Evolutionary conservation across 164 flowering plant genomes (phyloP), one percentile per base, ranked within the genome.

Genomic region (Annona squamosa): DNA sequence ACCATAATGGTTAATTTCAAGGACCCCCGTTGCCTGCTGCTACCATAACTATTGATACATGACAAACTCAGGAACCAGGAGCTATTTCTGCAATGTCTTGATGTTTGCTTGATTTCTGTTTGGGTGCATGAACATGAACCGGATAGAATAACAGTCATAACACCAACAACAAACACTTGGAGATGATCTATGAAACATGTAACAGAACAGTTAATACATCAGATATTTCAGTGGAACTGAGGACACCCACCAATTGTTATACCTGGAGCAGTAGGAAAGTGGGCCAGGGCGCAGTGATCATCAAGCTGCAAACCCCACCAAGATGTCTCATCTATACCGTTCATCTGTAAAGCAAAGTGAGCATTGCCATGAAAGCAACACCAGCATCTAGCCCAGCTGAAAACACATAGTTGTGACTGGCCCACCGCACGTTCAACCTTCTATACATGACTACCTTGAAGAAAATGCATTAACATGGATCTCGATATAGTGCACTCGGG

Each of bases 301-400:
- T 72, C 78, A 0, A 37, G 17, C 0, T 66, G 75, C 63, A 77
- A 45, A 46, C 95, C 92, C 91, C 92, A 89, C 92, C 94, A 84
- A 0, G 46, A 13, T 2, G 84, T 79, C 10, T 89, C 91, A 57
- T 3, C 4, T 2, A 81, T 77, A 41, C 77, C 81, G 1, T 72
- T 45, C 1, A 75, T 65, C 65, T 84, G 86, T 0, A 92, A 81
- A 16, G 86, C 18, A 4, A 89, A 86, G 79, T 18, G 5, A 85
- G 12, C 0, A 87, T 59, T 0, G 79, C 91, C 84, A 84, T 72
- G 75, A 90, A 86, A 1, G 96, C 97, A 62, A 85, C 72, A 0
- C 97, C 97, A 7, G 89, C 90, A 73, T 87, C 92, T 41, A 92
- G 42, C 6, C 84, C 97, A 46, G 90, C 92, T 0, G 94, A 81